Conservation (phyloP, 2,329 filamentous ascomycete species). For the Penicillium verrucosum region DNA sequence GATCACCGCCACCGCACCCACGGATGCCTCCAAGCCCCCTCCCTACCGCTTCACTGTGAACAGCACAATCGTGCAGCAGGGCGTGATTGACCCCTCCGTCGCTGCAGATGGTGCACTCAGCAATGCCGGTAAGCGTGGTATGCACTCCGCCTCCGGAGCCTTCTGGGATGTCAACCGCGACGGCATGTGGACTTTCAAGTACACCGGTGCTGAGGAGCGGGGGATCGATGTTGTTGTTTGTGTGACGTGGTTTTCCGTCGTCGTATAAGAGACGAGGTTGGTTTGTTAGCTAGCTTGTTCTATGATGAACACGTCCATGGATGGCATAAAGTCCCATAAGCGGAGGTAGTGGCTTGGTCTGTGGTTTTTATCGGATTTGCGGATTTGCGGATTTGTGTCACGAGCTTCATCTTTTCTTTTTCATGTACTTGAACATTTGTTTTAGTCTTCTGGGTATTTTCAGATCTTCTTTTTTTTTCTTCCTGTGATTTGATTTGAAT, state of each 20-base stretch:
- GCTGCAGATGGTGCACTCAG: conserved; percentile 55
- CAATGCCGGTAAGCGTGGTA: conserved; percentile 74
- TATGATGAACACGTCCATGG: background rate
- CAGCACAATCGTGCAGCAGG: conserved; percentile 96
- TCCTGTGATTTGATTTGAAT: conserved; percentile 2
- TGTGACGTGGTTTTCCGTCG: conserved; percentile 46
- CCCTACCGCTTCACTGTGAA: conserved; percentile 96
- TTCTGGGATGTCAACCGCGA: conserved; percentile 53
- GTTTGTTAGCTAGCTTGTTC: background rate
- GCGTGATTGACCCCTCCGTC: conserved; percentile 52
- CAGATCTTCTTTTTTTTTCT: background rate
- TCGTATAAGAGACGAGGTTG: conserved; percentile 22
- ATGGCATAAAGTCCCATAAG: background rate
- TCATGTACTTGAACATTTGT: conserved; percentile 2
- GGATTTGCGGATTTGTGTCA: too few species aligned
- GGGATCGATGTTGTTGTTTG: conserved; percentile 50
- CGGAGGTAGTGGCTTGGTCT: background rate
- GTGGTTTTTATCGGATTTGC: background rate
- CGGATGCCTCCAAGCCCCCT: conserved; percentile 38
- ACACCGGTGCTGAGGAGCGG: conserved; percentile 45
- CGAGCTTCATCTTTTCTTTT: background rate
- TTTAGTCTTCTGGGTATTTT: background rate
- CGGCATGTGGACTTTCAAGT: conserved; percentile 54
- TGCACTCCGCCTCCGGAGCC: conserved; percentile 50
- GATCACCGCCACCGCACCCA: conserved; percentile 41